A percentile compares a stretch with the other conserved stretches of the same genome.
Evolutionary conservation across 2,329 filamentous ascomycete genomes (phyloP).

Genomic region (Sclerotinia nivalis): DNA sequence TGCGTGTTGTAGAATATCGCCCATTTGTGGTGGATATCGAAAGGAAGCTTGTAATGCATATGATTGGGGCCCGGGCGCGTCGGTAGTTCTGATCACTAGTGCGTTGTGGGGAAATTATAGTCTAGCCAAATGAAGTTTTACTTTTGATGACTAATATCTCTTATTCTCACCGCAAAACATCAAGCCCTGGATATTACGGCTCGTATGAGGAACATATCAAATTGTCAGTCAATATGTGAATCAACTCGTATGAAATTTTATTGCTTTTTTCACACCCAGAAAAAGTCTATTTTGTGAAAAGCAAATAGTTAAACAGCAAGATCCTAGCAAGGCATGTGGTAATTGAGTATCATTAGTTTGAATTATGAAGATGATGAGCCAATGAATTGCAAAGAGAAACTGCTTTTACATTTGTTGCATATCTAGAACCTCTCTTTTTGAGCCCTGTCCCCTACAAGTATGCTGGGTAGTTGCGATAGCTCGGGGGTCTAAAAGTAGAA

Average conservation of each 20-base stretch:
- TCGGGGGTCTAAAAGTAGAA: not conserved
- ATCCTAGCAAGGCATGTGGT: not conserved
- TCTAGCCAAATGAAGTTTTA: not conserved
- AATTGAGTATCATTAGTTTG: not conserved
- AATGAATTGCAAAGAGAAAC: not conserved
- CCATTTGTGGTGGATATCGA: not conserved
- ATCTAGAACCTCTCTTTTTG: not conserved
- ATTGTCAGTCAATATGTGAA: not conserved
- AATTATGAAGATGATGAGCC: not conserved
- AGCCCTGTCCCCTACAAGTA: not conserved
- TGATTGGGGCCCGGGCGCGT: too few relatives aligned
- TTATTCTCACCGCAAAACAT: not conserved
- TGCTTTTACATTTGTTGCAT: not conserved
- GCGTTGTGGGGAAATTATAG: not conserved
- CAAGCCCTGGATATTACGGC: not conserved
- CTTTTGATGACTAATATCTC: not conserved
- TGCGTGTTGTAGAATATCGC: accelerated
- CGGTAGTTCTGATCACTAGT: not conserved
- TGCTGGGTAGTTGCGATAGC: not conserved
- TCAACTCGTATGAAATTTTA: not conserved
- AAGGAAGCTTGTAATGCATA: not conserved
- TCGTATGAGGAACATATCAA: not conserved
- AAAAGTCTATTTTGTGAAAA: not conserved
- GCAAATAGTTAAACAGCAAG: not conserved
- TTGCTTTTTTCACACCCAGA: not conserved